phyloP scores from a whole-genome alignment of 805 yeast species.

The Ogataea parapolymorpha region DNA sequence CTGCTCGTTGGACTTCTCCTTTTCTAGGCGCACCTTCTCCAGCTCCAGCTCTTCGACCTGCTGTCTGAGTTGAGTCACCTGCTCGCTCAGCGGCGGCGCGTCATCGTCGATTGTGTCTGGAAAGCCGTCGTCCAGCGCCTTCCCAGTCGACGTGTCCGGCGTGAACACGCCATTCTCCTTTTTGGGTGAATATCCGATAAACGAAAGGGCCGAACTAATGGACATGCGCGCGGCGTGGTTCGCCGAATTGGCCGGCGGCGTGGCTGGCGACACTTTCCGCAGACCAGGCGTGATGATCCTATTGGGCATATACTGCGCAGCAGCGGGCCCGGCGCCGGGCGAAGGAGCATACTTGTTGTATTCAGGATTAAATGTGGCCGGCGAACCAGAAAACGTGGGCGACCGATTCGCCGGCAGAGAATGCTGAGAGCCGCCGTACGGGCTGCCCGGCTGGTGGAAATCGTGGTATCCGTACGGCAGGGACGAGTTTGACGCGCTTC shows the following conservation, averaged over 20 bases:
- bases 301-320: constrained; percentile 9
- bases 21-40: constrained; percentile 1
- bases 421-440: constrained; percentile 1
- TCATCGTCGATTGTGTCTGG: no score
- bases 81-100: constrained; percentile 6
- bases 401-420: background rate
- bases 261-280: constrained; percentile 13
- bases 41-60: constrained; percentile 15
- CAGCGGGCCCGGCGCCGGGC: background rate
- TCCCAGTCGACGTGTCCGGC: constrained; percentile 19
- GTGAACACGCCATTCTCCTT: constrained; percentile 12
- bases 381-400: constrained; percentile 1
- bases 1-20: constrained; percentile 1
- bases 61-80: constrained; percentile 10
- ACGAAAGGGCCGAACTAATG: constrained; percentile 25
- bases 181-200: constrained; percentile 19
- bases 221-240: constrained; percentile 23
- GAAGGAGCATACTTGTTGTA: constrained; percentile 1
- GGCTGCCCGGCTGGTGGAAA: constrained; percentile 1
- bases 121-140: constrained; percentile 7
- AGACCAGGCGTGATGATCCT: constrained; percentile 25
- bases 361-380: constrained; percentile 1
- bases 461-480: constrained; percentile 3
- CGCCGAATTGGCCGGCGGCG: constrained; percentile 2
- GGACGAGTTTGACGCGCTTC: constrained; percentile 7